Evolutionary conservation across 176 grass and related monocot species (phyloP).

Genomic region (Zea luxurians): DNA sequence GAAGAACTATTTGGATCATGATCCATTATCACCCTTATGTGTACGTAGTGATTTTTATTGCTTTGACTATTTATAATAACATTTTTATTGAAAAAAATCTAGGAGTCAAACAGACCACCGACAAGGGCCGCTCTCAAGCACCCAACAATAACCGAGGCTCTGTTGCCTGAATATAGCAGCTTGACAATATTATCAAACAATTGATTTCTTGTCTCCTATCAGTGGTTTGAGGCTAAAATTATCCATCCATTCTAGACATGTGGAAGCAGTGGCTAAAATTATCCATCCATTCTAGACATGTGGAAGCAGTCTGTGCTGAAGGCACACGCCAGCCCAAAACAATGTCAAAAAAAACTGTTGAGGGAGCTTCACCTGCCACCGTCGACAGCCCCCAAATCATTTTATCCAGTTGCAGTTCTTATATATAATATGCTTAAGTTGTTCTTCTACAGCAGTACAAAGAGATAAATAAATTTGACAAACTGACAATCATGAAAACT

Average conservation of each 20-base stretch:
- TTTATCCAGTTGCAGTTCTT: no score
- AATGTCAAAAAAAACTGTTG: constrained; percentile 14
- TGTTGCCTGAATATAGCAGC: constrained; percentile 62
- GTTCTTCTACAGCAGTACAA: no score
- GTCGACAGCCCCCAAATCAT: constrained; percentile 23
- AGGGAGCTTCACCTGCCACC: constrained; percentile 9
- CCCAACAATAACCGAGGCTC: constrained; percentile 65
- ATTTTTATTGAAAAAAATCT: constrained; percentile 1
- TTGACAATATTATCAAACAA: background rate
- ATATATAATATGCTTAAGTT: no score
- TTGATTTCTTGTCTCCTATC: constrained; percentile 10
- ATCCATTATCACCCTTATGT: no score
- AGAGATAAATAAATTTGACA: no score
- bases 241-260: constrained; percentile 21
- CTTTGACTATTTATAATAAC: no score
- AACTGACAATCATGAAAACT: no score
- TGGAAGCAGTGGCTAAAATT: no score
- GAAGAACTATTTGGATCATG: no score
- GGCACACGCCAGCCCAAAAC: constrained; percentile 10
- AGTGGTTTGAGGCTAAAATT: constrained; percentile 33
- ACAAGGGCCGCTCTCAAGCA: constrained; percentile 86
- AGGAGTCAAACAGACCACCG: constrained; percentile 82
- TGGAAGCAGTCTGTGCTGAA: constrained; percentile 7
- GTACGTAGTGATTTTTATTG: no score
- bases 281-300: constrained; percentile 19